Conservation (phyloP, 2,329 filamentous ascomycete genomes). For the Nakataea oryzae region DNA sequence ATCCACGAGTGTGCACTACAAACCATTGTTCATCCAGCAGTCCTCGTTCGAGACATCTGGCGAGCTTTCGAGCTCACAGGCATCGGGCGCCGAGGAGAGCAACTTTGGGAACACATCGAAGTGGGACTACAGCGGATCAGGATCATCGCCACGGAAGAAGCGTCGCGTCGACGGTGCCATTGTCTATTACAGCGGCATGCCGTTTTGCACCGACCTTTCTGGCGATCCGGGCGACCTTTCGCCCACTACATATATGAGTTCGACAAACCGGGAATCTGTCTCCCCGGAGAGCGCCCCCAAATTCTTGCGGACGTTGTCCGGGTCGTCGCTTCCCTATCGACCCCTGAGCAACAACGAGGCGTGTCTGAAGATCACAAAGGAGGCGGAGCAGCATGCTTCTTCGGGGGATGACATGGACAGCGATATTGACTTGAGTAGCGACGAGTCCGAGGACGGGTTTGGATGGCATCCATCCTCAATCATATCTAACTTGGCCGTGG, state of each 20-base stretch:
- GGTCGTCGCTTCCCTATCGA: conserved; percentile 36
- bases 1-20: conserved; percentile 48
- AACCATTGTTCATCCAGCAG: conserved; percentile 48
- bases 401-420: conserved; percentile 18
- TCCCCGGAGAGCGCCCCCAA: conserved; percentile 12
- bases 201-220: conserved; percentile 72
- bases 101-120: conserved; percentile 33
- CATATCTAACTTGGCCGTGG: neutral
- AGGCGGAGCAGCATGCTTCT: conserved; percentile 14
- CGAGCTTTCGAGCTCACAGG: conserved; percentile 24
- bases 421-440: conserved; percentile 21
- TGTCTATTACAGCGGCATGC: conserved; percentile 72
- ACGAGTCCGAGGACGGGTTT: conserved; percentile 22
- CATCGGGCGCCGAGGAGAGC: conserved; percentile 36
- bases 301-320: conserved; percentile 34
- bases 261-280: conserved; percentile 25
- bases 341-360: conserved; percentile 33
- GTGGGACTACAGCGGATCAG: conserved; percentile 37
- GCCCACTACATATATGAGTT: conserved; percentile 36
- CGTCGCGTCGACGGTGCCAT: conserved; percentile 60
- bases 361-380: neutral
- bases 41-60: conserved; percentile 37
- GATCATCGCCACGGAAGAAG: conserved; percentile 35
- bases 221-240: conserved; percentile 45
- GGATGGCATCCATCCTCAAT: conserved; percentile 22